These are phyloP conservation scores for Lentinula raphanica DNA, from an alignment of 768 basidiomycete species.

Conservation along the genomic window DNA sequence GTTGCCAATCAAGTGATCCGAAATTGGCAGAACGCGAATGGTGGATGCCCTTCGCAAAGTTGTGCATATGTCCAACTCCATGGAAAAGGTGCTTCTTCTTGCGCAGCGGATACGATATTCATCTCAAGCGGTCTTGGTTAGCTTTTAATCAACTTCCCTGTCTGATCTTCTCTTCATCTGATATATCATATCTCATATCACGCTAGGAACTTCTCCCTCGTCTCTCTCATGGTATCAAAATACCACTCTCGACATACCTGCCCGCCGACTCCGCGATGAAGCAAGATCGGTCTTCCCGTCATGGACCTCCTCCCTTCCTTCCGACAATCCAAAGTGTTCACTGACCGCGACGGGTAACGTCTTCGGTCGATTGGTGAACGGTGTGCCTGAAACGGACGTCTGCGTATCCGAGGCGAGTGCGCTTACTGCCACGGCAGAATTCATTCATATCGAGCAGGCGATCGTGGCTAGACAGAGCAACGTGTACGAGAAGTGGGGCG, in stretches of 20 bases:
- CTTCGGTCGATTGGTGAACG: conserved; percentile 40
- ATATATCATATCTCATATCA: neutral
- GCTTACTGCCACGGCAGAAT: conserved; percentile 26
- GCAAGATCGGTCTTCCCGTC: conserved; percentile 26
- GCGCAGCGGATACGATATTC: conserved; percentile 35
- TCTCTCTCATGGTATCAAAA: conserved; percentile 36
- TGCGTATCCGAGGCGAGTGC: conserved; percentile 24
- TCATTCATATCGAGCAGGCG: conserved; percentile 41
- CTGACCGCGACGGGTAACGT: conserved; percentile 43
- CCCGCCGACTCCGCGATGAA: conserved; percentile 29
- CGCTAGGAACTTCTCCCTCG: conserved; percentile 14
- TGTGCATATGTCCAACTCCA: conserved; percentile 47
- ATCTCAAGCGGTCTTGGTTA: conserved; percentile 41
- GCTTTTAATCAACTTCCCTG: conserved; percentile 2
- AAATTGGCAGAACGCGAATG: conserved; percentile 33
- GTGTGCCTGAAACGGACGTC: conserved; percentile 22
- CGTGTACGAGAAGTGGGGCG: conserved; percentile 29
- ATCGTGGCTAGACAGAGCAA: conserved; percentile 12
- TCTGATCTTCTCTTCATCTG: neutral
- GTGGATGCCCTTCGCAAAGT: conserved; percentile 31
- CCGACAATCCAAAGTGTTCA: conserved; percentile 33
- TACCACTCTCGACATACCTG: conserved; percentile 22
- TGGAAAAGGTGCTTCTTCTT: conserved; percentile 36
- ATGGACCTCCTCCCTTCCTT: conserved; percentile 36
- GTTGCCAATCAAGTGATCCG: conserved; percentile 33